These are phyloP conservation scores for Polymyxa betae DNA, from an alignment of 208 protist species.

Conservation along the genomic window DNA sequence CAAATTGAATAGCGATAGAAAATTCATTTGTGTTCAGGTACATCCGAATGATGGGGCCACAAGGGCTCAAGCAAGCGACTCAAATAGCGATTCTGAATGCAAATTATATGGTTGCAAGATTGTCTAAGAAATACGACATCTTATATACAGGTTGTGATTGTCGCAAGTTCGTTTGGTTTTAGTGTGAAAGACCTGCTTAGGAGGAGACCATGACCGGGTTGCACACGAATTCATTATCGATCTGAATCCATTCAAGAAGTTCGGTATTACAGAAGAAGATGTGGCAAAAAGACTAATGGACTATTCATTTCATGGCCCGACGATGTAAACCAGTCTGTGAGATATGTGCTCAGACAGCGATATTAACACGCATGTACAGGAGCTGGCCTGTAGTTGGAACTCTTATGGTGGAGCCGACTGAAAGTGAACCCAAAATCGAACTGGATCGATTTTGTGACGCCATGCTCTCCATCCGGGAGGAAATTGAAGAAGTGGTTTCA, in stretches of 20 bases:
- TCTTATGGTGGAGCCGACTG: constrained; percentile 91
- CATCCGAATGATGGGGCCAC: constrained; percentile 89
- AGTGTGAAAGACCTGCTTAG: constrained; percentile 52
- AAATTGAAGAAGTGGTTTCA: constrained; percentile 88
- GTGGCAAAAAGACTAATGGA: constrained; percentile 96
- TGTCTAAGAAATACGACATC: constrained; percentile 90
- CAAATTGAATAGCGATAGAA: neutral
- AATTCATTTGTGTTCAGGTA: constrained; percentile 68
- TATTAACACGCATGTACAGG: neutral
- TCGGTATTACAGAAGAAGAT: constrained; percentile 90
- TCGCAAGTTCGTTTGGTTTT: constrained; percentile 37
- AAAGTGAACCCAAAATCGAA: constrained; percentile 86
- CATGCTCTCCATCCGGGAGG: constrained; percentile 89
- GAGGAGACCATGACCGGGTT: constrained; percentile 62
- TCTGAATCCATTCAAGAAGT: constrained; percentile 85
- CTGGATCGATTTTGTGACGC: constrained; percentile 92
- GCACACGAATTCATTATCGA: constrained; percentile 98
- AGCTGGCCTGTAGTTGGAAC: constrained; percentile 58
- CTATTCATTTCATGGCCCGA: constrained; percentile 95
- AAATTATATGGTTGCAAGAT: constrained; percentile 92
- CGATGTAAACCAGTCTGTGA: constrained; percentile 77
- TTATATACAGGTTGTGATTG: constrained; percentile 74
- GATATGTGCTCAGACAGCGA: neutral
- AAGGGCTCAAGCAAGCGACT: constrained; percentile 68
- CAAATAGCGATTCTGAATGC: constrained; percentile 93